Evolutionary conservation across 1,284 basidiomycete species (phyloP), one percentile per base, ranked within the genome.

Genomic region (Sphaerobolus stellatus): DNA sequence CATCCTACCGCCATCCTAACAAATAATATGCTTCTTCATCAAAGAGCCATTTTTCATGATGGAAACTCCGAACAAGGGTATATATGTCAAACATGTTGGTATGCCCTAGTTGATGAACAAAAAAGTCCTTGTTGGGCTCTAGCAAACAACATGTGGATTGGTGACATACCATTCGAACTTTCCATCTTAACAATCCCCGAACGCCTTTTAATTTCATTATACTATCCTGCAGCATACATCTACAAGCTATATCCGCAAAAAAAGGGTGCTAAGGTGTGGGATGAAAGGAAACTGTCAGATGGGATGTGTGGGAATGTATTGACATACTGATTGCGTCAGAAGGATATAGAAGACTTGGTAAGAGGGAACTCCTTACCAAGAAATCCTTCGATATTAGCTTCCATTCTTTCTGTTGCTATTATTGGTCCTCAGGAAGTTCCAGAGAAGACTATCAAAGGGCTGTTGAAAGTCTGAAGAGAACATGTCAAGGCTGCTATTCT

Each of bases 141-240:
- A 0, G 68, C 66, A 16, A 75, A 74, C 51, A 51, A 61, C 8
- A 58, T 73, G 56, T 74, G 71, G 70, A 65, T 73, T 33, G 71
- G 72, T 0, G 52, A 59, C 6, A 52, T 70, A n/a, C 71, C 69
- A 1, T 24, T 31, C 5, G 58, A 61, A 20, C 57, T 73, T 0
- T 4, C 53, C 7, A 43, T 45, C 2, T 56, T 73, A 4, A 68
- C 66, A 0, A 40, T 72, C 8, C 54, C 65, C 1, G 67, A 71
- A 47, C 59, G 59, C 28, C 43, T 71, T 1, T 56, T 73, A 0
- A 59, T 73, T 31, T 59, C 63, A 9, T 58, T 56, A 28, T 63
- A 66, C 34, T 68, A 60, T 52, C 66, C 71, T 3, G 50, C 54
- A 0, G 68, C 65, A 4, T 72, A 59, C 44, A 60, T 73, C 1